Base-by-base conservation (phyloP, 768 basidiomycete species). In the Trametopsis cervina region DNA sequence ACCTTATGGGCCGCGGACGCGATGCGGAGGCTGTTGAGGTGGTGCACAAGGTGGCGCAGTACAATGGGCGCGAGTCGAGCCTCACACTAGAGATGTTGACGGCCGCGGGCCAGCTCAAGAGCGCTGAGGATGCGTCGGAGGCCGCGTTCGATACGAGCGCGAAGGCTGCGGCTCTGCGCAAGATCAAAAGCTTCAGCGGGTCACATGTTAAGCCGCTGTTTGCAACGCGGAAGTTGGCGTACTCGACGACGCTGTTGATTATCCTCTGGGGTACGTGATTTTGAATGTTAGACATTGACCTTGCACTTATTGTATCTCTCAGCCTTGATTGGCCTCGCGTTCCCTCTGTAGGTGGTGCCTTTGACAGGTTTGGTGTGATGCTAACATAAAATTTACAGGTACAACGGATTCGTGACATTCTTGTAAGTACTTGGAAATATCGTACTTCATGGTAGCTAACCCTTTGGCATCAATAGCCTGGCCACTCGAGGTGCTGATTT, bases 241-340 rank as follows among this genome's bases (percentile, higher is more conserved):
- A 64, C 45, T 78, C 74, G n/a, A 79, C 79, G 0, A 65, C 58
- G 12, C 49, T 79, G 36, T 54, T 81, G 45, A 76, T 81, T 33
- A 27, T 66, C 15, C 43, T 80, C 12, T 81, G 77, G 79, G 78
- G 75, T 73, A 46, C 35, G 37, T 44, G 22, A 11, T 47, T 13
- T 35, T 35, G 12, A 3, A 4, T 12, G 1, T 33, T 29, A 18
- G 24, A 2, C 24, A 4, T 13, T 12, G 17, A 15, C 3, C 7
- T 13, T 24, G 23, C 12, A 33, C 50, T 41, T 56, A 57, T 35
- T 37, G 54, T 20, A 24, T 50, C 5, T 18, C 38, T 9, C 53
- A 85, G 85, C 78, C 1, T 68, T 89, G 37, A 89, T 89, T 50
- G 87, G 86, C 5, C 72, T 89, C 12, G 85, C 85, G 2, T 87